Evolutionary conservation across 306 rosid species (phyloP).

Genomic region (Quercus gilva): DNA sequence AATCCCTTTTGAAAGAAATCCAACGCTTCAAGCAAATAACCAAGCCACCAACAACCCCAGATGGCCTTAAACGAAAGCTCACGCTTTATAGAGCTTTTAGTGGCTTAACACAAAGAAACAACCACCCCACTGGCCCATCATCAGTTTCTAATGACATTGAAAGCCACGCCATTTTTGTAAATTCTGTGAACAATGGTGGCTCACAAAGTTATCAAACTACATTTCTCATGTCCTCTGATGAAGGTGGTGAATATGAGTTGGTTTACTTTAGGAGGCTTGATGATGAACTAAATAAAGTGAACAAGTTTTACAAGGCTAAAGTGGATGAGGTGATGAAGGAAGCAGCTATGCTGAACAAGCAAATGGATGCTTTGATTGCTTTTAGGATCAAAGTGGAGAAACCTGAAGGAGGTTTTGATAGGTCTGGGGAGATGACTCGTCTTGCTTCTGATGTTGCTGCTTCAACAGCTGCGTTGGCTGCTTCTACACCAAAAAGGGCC

Average conservation of each 20-base stretch:
- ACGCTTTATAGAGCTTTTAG: conserved; percentile 69
- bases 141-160: conserved; percentile 36
- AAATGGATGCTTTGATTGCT: conserved; percentile 73
- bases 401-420: conserved; percentile 29
- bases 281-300: conserved; percentile 64
- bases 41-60: conserved; percentile 15
- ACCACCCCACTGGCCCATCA: conserved; percentile 20
- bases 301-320: conserved; percentile 42
- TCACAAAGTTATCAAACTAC: conserved; percentile 41
- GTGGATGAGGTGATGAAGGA: conserved; percentile 63
- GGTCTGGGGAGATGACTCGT: conserved; percentile 46
- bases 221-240: conserved; percentile 53
- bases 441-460: conserved; percentile 54
- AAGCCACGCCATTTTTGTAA: conserved; percentile 54
- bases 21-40: conserved; percentile 22
- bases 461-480: conserved; percentile 44
- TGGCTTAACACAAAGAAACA: conserved; percentile 45
- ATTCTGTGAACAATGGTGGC: conserved; percentile 27
- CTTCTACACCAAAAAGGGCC: conserved; percentile 44
- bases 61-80: conserved; percentile 39
- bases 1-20: conserved; percentile 48
- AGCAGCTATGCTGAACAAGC: conserved; percentile 54
- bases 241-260: conserved; percentile 59
- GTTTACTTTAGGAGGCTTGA: conserved; percentile 52
- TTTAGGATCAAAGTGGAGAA: conserved; percentile 66